Evolutionary conservation across 345 rosid genomes (phyloP), one percentile per base, ranked within the genome.

Genomic region (Cardamine occulta): DNA sequence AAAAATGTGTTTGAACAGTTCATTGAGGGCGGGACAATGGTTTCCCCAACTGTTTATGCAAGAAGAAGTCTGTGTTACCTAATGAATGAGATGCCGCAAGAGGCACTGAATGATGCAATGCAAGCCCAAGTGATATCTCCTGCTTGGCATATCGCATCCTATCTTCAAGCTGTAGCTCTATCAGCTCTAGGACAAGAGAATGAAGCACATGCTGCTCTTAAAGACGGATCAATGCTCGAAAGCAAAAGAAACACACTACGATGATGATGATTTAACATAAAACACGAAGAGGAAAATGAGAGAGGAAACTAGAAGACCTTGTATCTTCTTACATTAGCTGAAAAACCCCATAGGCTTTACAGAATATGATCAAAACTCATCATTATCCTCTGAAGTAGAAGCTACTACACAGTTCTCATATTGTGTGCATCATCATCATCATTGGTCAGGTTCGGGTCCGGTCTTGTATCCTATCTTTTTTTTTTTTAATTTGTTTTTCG

Each of bases 61-160:
- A 87, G 97, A 26, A 89, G 97, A 54, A 91, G 97, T 72, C 80
- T 94, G 79, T 88, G 84, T 54, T 80, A 82, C 80, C 92, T 94
- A 48, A 88, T 90, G 89, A 86, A 48, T 47, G 93, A 91, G 60
- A 86, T 83, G 96, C 86, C 91, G 4, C 85, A 84, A 75, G 96
- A 94, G 79, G 96, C 95, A 60, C 78, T 91, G 44, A 82, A 75
- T 51, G 96, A 94, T 68, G 93, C 93, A 48, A 83, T 86, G 90
- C 95, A 89, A 82, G 96, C 97, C n/a, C 97, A 95, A 82, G 84
- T 86, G 35, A 82, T 88, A 72, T 88, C 93, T 66, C 93, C 97
- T 1, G 86, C 85, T 42, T 90, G 96, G 96, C 88, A 91, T 45
- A 84, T 91, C 35, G 97, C 99, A 34, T 85, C 96, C 13, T 91